Base-by-base conservation (phyloP, 2,329 filamentous ascomycete genomes). In the Torrubiellomyces zombiae region DNA sequence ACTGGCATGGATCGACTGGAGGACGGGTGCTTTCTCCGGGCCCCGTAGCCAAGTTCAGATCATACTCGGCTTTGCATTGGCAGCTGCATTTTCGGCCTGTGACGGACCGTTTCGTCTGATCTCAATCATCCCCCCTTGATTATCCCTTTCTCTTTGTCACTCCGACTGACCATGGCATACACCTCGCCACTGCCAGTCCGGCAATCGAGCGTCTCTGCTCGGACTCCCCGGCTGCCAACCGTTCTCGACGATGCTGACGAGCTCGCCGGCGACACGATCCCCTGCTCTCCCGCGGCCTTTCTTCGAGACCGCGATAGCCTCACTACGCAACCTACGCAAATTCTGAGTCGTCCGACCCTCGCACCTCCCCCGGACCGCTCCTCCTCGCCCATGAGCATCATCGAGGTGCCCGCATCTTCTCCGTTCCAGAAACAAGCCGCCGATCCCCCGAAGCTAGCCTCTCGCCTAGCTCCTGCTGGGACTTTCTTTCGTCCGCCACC, bases 331-430 rank as follows among this genome's bases (percentile, higher is more conserved):
- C 48, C 58, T 0, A 63, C 58, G 2, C 59, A 66, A 32, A 42
- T 64, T 10, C 43, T 63, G 12, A 47, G 50, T 24, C 51, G 51
- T 4, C 49, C 52, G 1, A 44, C 44, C 3, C 45, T 58, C 16
- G 33, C 13, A 19, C 20, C 34, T 3, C 27, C 40, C 2, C 27
- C 40, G 16, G 33, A 39, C 8, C 19, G n/a, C 21, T 51, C 51
- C 14, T 57, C 60, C 6, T 63, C 63, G 0, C 55, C 56, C 7
- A 38, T 48, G 14, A 54, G 56, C 17, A 39, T 56, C 11, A 44
- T 94, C 28, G 85, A 93, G 47, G 85, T 94, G 3, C 74, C 76
- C 16, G 80, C 81, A n/a, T 94, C 85, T 3, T 94, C 86, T 1
- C 85, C 83, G 2, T 62, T 74, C 29, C 64, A 66, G 30, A 42